Conservation (phyloP, 2,329 filamentous ascomycete genomes). For the Colletotrichum horii region DNA sequence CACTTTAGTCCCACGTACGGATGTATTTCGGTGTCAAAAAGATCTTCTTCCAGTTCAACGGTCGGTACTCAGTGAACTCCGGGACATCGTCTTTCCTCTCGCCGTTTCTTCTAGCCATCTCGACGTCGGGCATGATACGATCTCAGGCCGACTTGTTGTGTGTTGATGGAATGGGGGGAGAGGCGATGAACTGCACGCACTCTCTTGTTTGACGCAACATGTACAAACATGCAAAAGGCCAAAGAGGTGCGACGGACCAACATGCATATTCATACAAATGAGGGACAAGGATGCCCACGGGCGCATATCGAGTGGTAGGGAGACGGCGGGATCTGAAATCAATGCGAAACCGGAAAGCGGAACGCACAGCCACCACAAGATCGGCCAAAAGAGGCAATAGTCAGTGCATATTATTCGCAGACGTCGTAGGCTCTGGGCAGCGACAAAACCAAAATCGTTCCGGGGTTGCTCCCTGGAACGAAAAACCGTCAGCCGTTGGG, state of each 20-base stretch:
- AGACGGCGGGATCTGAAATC: constrained; percentile 21
- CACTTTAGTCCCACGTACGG: neutral
- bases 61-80: constrained; percentile 36
- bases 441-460: neutral
- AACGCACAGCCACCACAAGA: constrained; percentile 17
- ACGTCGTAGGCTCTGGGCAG: neutral
- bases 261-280: constrained; percentile 8
- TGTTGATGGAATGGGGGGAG: neutral
- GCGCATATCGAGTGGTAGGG: neutral
- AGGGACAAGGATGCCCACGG: neutral
- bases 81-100: neutral
- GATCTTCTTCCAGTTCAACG: constrained; percentile 38
- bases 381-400: constrained; percentile 10
- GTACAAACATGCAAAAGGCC: neutral
- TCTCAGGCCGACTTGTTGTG: neutral
- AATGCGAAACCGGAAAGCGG: constrained; percentile 22
- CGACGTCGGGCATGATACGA: constrained; percentile 13
- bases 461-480: neutral
- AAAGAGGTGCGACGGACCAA: neutral
- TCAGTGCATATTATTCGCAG: neutral
- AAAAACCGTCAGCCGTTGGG: neutral
- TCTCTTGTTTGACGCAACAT: neutral
- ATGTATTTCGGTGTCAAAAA: constrained; percentile 37
- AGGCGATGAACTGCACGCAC: neutral
- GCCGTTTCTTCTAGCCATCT: constrained; percentile 15